These are phyloP conservation scores for Ganoderma boninense DNA, from an alignment of 1,284 basidiomycete species.

Conservation along the genomic window DNA sequence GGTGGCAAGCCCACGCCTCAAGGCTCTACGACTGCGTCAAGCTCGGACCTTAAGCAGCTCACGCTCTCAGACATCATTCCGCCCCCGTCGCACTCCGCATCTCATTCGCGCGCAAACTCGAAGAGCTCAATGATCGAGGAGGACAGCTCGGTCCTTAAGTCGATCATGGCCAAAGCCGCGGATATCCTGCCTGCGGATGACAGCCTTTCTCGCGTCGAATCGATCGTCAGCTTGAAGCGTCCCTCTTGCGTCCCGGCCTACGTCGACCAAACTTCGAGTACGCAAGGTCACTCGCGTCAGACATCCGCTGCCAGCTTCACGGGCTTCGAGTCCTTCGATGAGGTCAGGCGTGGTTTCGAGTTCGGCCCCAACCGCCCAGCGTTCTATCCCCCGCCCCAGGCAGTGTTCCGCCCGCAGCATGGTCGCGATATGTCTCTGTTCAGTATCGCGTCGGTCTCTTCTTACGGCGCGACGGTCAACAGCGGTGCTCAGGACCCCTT, in stretches of 20 bases:
- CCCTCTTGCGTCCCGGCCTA: slow-evolving; percentile 36
- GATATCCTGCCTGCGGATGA: slow-evolving; percentile 35
- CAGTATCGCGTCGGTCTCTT: slow-evolving; percentile 85
- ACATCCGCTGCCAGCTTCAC: slow-evolving; percentile 70
- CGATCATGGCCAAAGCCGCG: slow-evolving; percentile 61
- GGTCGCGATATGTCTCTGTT: slow-evolving; percentile 67
- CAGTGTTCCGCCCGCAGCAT: slow-evolving; percentile 47
- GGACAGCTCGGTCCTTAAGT: slow-evolving; percentile 66
- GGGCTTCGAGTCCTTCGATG: slow-evolving; percentile 77
- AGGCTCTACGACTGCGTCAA: slow-evolving; percentile 32
- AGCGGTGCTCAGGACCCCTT: slow-evolving; percentile 76
- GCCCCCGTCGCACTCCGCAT: slow-evolving; percentile 61
- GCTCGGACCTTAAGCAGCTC: slow-evolving; percentile 45
- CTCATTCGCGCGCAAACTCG: slow-evolving; percentile 44
- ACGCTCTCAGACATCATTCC: slow-evolving; percentile 81
- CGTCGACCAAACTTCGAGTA: slow-evolving; percentile 31
- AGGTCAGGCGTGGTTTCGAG: slow-evolving; percentile 78
- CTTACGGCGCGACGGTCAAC: slow-evolving; percentile 76
- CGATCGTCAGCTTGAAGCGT: slow-evolving; percentile 52
- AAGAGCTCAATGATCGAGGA: slow-evolving; percentile 46
- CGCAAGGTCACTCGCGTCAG: slow-evolving; percentile 50
- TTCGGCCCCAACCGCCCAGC: slow-evolving; percentile 65
- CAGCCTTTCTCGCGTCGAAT: slow-evolving; percentile 50
- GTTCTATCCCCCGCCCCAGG: slow-evolving; percentile 67
- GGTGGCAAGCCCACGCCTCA: slow-evolving; percentile 59